phyloP scores from a whole-genome alignment of 2,329 filamentous ascomycete genomes.

The Trichophyton verrucosum region DNA sequence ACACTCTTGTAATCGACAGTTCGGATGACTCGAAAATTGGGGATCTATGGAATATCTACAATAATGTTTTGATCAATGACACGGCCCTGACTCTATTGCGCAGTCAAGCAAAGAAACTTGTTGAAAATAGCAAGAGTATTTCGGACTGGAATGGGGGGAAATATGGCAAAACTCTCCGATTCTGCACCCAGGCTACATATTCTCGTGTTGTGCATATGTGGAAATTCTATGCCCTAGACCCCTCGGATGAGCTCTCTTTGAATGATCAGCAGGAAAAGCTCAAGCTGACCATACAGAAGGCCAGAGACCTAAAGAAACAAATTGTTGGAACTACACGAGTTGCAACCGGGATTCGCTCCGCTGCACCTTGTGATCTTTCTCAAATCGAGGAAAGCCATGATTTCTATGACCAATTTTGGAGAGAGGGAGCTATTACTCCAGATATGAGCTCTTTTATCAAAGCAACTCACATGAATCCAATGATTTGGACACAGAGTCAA shows the following conservation, averaged over 20 bases:
- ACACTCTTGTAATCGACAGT: constrained; percentile 41
- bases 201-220: constrained; percentile 26
- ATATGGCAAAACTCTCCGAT: constrained; percentile 37
- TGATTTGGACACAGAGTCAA: constrained; percentile 33
- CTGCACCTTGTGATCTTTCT: constrained; percentile 17
- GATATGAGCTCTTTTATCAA: constrained; percentile 10
- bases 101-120: constrained; percentile 36
- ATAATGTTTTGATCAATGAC: constrained; percentile 39
- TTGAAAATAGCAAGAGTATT: constrained; percentile 27
- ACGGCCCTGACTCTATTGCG: constrained; percentile 27
- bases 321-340: neutral
- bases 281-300: neutral
- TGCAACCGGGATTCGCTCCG: constrained; percentile 14
- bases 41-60: constrained; percentile 44
- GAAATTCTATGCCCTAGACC: constrained; percentile 21
- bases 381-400: constrained; percentile 9
- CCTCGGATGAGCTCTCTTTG: neutral
- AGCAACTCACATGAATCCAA: constrained; percentile 22
- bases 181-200: constrained; percentile 41
- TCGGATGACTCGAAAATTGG: constrained; percentile 17
- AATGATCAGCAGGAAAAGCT: constrained; percentile 3
- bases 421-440: constrained; percentile 16
- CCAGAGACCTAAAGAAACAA: constrained; percentile 15
- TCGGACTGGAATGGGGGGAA: constrained; percentile 34
- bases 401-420: constrained; percentile 20